Conservation (phyloP, 345 rosid species). For the Bruguiera sexangula region DNA sequence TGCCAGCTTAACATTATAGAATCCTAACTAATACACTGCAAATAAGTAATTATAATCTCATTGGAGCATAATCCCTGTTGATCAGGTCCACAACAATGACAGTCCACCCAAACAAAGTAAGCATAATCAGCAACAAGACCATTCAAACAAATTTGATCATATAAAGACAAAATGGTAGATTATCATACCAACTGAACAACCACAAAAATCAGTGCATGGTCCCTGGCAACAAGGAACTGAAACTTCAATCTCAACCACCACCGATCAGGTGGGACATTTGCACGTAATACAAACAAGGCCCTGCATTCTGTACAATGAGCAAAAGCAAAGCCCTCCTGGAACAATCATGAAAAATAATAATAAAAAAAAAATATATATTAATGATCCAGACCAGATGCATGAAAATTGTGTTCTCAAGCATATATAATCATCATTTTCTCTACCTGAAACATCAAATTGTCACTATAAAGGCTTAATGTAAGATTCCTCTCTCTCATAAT, state of each 20-base stretch:
- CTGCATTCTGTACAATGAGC: constrained; percentile 99
- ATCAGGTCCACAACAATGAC: neutral
- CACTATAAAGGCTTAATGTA: neutral
- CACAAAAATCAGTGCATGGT: constrained; percentile 86
- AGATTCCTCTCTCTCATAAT: constrained; percentile 1
- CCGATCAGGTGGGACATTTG: constrained; percentile 93
- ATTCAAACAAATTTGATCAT: constrained; percentile 2
- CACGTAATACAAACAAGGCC: constrained; percentile 81
- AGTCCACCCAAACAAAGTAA: neutral
- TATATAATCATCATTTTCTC: neutral
- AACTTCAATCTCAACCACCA: constrained; percentile 99
- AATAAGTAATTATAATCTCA: neutral
- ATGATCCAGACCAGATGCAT: constrained; percentile 9
- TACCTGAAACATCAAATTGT: neutral
- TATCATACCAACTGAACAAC: constrained; percentile 85
- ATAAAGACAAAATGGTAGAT: neutral
- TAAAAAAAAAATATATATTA: neutral
- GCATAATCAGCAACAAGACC: neutral
- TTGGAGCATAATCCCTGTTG: neutral
- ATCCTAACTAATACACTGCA: no score
- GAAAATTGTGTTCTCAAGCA: neutral
- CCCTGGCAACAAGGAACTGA: constrained; percentile 95
- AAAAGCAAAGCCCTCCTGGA: constrained; percentile 99
- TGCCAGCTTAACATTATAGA: no score
- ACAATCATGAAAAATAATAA: constrained; percentile 17